These are phyloP conservation scores for Pelargonium myrrhifolium DNA, from an alignment of 441 rosid species.

Conservation along the genomic window DNA sequence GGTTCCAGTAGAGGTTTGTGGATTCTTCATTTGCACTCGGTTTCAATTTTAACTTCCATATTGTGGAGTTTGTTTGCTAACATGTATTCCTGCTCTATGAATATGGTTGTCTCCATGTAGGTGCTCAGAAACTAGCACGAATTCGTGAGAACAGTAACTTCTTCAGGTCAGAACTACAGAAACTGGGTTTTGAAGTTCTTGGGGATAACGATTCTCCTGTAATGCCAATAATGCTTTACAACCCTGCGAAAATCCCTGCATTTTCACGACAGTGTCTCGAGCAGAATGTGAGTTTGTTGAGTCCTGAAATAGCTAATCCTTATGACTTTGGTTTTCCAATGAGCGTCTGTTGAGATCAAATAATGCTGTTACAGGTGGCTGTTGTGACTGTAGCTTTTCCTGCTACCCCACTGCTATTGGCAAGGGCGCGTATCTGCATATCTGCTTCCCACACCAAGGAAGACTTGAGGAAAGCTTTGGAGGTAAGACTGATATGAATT, in stretches of 20 bases:
- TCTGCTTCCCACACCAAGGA: slow-evolving; percentile 82
- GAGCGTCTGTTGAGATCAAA: neutral
- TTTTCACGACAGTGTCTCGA: slow-evolving; percentile 80
- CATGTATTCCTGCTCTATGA: neutral
- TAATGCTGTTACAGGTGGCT: slow-evolving; percentile 45
- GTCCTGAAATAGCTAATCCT: neutral
- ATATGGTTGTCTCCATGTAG: slow-evolving; percentile 24
- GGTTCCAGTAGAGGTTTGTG: slow-evolving; percentile 68
- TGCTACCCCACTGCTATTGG: slow-evolving; percentile 74
- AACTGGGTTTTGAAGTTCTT: slow-evolving; percentile 91
- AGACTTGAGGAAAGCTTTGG: slow-evolving; percentile 63
- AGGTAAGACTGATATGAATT: slow-evolving; percentile 31
- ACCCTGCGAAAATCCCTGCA: slow-evolving; percentile 84
- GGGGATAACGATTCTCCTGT: slow-evolving; percentile 90
- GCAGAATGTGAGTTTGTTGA: slow-evolving; percentile 41
- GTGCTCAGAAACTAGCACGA: slow-evolving; percentile 75
- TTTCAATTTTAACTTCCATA: neutral
- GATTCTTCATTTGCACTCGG: neutral
- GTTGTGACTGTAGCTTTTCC: slow-evolving; percentile 79
- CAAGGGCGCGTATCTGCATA: slow-evolving; percentile 85
- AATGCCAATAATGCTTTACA: slow-evolving; percentile 92
- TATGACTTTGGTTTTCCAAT: neutral
- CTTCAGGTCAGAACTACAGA: slow-evolving; percentile 73
- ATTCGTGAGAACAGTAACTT: slow-evolving; percentile 89
- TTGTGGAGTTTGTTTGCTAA: neutral